Conservation (phyloP, 768 basidiomycete species). For the Suillus subalutaceus region DNA sequence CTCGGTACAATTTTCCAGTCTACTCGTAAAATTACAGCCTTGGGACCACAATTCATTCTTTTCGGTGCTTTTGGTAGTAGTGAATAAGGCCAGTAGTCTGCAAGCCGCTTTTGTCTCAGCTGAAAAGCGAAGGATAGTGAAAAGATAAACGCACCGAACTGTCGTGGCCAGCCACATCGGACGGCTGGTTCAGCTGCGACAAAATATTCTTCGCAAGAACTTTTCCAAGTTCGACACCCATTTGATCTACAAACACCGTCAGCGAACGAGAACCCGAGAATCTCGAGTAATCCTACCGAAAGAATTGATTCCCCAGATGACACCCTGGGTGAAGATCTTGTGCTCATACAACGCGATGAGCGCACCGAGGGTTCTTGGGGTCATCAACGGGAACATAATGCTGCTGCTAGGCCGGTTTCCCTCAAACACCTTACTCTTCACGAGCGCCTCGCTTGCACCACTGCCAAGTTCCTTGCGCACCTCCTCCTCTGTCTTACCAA, state of each 20-base stretch:
- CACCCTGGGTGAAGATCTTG: constrained; percentile 98
- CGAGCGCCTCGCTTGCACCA: constrained; percentile 76
- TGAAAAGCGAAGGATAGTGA: neutral
- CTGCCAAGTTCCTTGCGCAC: constrained; percentile 71
- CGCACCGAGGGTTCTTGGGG: constrained; percentile 85
- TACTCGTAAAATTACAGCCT: neutral
- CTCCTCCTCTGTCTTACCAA: constrained; percentile 93
- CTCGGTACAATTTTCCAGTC: neutral
- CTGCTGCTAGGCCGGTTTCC: constrained; percentile 97
- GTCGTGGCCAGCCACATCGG: constrained; percentile 86
- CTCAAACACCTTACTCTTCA: constrained; percentile 98
- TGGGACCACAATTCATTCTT: constrained; percentile 49
- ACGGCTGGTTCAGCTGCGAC: constrained; percentile 78
- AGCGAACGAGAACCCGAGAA: constrained; percentile 5
- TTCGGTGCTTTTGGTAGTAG: constrained; percentile 91
- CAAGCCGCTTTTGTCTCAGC: constrained; percentile 14
- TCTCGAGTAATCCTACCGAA: constrained; percentile 60
- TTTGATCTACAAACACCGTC: constrained; percentile 70
- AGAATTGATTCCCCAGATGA: constrained; percentile 98
- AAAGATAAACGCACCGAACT: constrained; percentile 56
- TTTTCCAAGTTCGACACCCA: constrained; percentile 99
- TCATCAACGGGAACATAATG: constrained; percentile 92
- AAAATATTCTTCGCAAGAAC: constrained; percentile 97
- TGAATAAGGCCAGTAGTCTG: constrained; percentile 96
- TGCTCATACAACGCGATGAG: constrained; percentile 94